A percentile compares a stretch with the other conserved stretches of the same genome.
Conservation (phyloP, 208 protist genomes). For the Phytomonas francai region DNA sequence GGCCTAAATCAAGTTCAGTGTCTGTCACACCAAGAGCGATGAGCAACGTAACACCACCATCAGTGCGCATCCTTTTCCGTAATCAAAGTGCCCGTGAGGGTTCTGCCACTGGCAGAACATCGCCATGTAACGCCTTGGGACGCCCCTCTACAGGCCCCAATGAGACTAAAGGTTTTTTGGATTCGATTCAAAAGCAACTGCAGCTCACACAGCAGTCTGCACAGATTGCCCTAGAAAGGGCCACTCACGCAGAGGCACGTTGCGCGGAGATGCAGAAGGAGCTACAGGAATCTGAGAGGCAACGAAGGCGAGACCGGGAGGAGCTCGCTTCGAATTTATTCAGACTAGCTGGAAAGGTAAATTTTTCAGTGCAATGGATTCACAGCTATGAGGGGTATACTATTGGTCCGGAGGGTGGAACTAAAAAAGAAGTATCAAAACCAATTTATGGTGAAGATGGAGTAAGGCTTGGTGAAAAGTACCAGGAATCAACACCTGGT, state of each 20-base stretch:
- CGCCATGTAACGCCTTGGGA: neutral
- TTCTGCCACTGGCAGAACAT: neutral
- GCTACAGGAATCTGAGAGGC: conserved; percentile 4
- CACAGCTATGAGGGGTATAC: conserved; percentile 6
- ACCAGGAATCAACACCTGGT: neutral
- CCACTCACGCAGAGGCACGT: conserved; percentile 10
- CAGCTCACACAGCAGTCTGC: neutral
- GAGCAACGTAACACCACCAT: neutral
- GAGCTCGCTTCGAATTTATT: conserved; percentile 1
- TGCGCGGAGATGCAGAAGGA: conserved; percentile 17
- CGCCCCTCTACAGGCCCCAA: neutral
- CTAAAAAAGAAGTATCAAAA: neutral
- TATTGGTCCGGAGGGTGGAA: neutral
- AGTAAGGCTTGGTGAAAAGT: neutral
- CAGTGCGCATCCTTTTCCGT: conserved; percentile 1
- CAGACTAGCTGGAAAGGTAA: conserved; percentile 3
- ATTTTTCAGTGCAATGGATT: conserved; percentile 10
- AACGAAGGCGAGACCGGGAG: neutral
- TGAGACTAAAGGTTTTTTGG: neutral
- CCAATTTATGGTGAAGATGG: conserved; percentile 3
- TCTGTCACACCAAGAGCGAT: conserved; percentile 1
- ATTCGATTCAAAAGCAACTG: neutral
- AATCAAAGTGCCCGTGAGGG: neutral
- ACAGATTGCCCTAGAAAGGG: neutral
- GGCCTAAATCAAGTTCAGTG: neutral